Evolutionary conservation across 2,329 filamentous ascomycete species (phyloP).

Genomic region (Diaporthe australafricana): DNA sequence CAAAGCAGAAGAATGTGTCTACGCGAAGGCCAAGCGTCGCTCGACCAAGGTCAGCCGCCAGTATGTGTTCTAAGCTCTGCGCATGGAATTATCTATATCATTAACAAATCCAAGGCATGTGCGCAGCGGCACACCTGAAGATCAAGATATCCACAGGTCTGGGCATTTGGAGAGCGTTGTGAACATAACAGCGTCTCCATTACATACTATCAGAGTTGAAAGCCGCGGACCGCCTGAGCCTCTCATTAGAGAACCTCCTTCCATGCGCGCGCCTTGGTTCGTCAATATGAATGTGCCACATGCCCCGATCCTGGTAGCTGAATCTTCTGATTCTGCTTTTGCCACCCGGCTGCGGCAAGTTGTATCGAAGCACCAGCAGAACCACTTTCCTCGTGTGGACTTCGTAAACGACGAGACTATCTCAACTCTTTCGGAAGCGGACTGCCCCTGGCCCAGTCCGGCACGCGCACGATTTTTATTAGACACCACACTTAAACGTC

Average conservation of each 20-base stretch:
- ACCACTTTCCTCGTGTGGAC: neutral
- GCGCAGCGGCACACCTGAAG: neutral
- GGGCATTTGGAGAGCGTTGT: neutral
- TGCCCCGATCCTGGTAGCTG: neutral
- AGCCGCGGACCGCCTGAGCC: neutral
- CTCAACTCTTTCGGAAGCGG: neutral
- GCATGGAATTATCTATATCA: too few relatives aligned
- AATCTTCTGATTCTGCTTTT: slow-evolving; percentile 1
- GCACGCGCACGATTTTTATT: neutral
- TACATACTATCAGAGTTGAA: neutral
- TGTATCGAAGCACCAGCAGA: neutral
- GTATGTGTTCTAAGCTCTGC: neutral
- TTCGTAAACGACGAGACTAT: neutral
- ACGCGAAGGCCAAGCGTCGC: neutral
- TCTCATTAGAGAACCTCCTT: slow-evolving; percentile 1
- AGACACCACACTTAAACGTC: neutral
- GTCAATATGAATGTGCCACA: slow-evolving; percentile 15
- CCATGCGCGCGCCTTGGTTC: neutral
- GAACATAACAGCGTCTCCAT: too few relatives aligned
- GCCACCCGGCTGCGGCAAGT: neutral
- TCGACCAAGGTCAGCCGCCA: neutral
- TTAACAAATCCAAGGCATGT: neutral
- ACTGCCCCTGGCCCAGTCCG: slow-evolving; percentile 3
- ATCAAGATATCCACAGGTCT: neutral
- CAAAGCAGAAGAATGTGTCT: slow-evolving; percentile 6